These are phyloP conservation scores for Hygrocybe coccinea DNA, from an alignment of 768 basidiomycete species.

Conservation along the genomic window DNA sequence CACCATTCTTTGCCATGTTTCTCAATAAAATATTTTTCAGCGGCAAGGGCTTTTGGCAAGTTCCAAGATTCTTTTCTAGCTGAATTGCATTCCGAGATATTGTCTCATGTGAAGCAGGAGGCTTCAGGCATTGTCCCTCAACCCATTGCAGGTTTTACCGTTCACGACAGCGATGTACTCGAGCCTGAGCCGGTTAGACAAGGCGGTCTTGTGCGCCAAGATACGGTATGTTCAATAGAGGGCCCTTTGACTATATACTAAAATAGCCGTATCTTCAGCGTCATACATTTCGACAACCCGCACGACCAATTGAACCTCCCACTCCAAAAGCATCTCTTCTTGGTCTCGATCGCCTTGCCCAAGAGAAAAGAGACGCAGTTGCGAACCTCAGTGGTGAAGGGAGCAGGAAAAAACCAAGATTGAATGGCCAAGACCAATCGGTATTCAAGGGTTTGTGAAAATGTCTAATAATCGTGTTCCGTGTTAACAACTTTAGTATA, in stretches of 20 bases:
- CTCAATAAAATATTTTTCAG: conserved; percentile 30
- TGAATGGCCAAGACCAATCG: conserved; percentile 61
- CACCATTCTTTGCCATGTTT: conserved; percentile 1
- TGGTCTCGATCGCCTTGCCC: conserved; percentile 83
- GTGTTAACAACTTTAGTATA: conserved; percentile 30
- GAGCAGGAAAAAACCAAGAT: conserved; percentile 61
- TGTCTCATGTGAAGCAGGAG: conserved; percentile 66
- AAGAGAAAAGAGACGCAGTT: conserved; percentile 74
- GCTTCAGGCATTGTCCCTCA: too few relatives aligned
- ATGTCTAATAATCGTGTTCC: background rate
- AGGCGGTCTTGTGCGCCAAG: conserved; percentile 71
- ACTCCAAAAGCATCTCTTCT: conserved; percentile 77
- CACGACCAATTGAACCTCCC: conserved; percentile 66
- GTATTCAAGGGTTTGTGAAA: conserved; percentile 76
- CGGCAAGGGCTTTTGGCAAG: conserved; percentile 80
- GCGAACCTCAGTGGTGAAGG: conserved; percentile 41
- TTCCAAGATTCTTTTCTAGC: conserved; percentile 74
- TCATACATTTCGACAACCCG: conserved; percentile 78
- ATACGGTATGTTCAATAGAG: conserved; percentile 44
- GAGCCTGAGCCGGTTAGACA: conserved; percentile 70
- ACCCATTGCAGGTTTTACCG: too few relatives aligned
- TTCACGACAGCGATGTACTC: conserved; percentile 76
- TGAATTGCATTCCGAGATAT: conserved; percentile 75
- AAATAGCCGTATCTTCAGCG: conserved; percentile 37
- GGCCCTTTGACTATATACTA: too few relatives aligned